Conservation (phyloP, 176 grass and related monocot species). For the Triticum turgidum region DNA sequence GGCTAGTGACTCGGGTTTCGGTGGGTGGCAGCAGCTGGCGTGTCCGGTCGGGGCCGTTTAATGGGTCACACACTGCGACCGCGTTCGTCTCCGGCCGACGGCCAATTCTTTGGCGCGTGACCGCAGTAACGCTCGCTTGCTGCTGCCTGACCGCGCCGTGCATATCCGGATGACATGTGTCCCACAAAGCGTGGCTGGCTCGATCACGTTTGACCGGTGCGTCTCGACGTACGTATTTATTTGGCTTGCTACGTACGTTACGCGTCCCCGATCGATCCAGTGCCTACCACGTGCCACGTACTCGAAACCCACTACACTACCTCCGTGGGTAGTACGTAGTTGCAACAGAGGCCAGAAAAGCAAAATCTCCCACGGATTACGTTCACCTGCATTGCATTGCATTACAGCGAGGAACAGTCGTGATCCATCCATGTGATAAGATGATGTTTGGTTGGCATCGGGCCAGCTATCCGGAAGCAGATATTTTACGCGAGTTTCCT, state of each 20-base stretch:
- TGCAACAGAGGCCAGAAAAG: neutral
- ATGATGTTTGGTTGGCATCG: too few relatives aligned
- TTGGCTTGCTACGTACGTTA: neutral
- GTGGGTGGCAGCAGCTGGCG: neutral
- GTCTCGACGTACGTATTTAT: neutral
- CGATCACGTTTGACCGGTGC: too few relatives aligned
- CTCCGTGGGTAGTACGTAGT: neutral
- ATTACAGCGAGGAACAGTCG: too few relatives aligned
- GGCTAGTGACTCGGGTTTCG: neutral
- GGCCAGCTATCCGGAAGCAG: too few relatives aligned
- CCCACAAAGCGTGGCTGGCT: too few relatives aligned
- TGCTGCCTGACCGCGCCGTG: too few relatives aligned
- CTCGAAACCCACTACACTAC: neutral
- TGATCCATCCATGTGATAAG: too few relatives aligned
- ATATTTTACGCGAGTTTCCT: too few relatives aligned
- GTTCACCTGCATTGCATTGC: too few relatives aligned
- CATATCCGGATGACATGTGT: neutral
- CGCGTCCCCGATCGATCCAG: neutral
- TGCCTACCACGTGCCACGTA: neutral
- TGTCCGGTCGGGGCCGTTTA: neutral
- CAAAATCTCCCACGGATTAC: neutral
- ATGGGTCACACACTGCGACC: neutral
- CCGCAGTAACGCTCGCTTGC: neutral
- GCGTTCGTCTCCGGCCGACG: neutral
- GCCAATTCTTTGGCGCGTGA: constrained; percentile 1